Evolutionary conservation across 805 yeast species (phyloP), one percentile per base, ranked within the genome.

Genomic region (Candida caryicola): DNA sequence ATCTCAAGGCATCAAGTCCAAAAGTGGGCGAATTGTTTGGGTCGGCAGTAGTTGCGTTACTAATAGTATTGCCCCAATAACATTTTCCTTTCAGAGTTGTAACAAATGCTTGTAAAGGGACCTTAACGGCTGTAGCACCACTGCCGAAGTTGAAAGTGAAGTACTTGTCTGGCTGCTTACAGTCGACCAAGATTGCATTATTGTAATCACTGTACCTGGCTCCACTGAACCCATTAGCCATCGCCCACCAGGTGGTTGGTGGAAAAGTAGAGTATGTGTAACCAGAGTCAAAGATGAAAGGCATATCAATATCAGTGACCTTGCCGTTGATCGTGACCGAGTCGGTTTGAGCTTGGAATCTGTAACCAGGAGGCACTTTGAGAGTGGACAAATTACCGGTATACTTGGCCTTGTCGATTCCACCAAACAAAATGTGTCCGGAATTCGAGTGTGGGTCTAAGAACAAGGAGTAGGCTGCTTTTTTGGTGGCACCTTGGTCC

Each of bases 1-100:
- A 55, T 43, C 74, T 63, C 40, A 80, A 52, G 55, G 79, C 72
- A 3, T 73, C 60, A 50, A 77, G 82, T 33, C 85, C 85, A 10
- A 77, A 54, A 5, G 71, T 36, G 12, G 40, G 39, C 17, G 18
- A 26, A 28, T 35, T 23, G 10, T 23, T 23, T 10, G 14, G 26
- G 29, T 33, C 23, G 13, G 13, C n/a, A 16, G 19, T 19, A 13
- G 26, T 27, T 17, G 27, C 7, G 14, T 16, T 16, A 15, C 13
- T 17, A 4, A 29, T 3, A 7, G 41, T 30, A 13, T 25, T 3
- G 19, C 29, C 14, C 33, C 40, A 27, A 9, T 17, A 21, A 1
- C 31, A 33, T 26, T 8, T 35, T n/a, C n/a, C n/a, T 17, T 37
- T 39, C 3, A 23, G 1, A 2, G 26, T 26, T 3, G 25, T n/a